A percentile compares a stretch with the other conserved stretches of the same genome.
Conservation (phyloP, 148 eudicot species). For the Tetragonia tetragonoides region DNA sequence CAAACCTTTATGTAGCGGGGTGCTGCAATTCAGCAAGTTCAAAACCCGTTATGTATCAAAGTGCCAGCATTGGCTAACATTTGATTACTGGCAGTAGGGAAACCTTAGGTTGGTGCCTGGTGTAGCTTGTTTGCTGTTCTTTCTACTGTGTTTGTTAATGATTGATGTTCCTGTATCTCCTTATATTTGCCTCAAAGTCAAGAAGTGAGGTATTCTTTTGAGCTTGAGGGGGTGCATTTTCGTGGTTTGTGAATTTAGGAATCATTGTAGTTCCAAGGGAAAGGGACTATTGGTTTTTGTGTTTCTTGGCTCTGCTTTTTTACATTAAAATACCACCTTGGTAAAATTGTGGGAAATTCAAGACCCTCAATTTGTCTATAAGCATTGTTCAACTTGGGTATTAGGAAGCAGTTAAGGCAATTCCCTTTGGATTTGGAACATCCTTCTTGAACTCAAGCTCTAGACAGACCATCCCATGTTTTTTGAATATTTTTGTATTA, state of each 20-base stretch:
- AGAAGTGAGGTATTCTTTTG: too few species aligned
- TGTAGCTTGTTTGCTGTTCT: too few species aligned
- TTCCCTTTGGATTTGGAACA: not conserved
- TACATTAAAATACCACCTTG: not conserved
- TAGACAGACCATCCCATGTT: not conserved
- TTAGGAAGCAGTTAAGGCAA: not conserved
- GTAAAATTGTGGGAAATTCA: too few species aligned
- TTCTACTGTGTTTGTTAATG: too few species aligned
- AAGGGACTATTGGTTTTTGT: not conserved
- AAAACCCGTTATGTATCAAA: too few species aligned
- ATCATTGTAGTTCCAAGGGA: not conserved
- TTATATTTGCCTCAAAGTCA: too few species aligned
- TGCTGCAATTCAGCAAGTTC: too few species aligned
- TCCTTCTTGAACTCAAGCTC: not conserved
- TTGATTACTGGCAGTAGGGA: too few species aligned
- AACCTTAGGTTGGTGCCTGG: too few species aligned
- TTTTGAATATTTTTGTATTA: not conserved
- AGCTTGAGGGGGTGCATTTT: not conserved
- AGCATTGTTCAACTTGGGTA: not conserved
- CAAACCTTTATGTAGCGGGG: too few species aligned
- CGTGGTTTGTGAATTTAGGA: not conserved
- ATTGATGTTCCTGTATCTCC: too few species aligned
- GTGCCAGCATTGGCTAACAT: too few species aligned
- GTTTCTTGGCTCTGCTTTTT: not conserved
- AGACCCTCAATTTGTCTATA: not conserved